Conservation (phyloP, 805 yeast genomes). For the Teunomyces kruisii region DNA sequence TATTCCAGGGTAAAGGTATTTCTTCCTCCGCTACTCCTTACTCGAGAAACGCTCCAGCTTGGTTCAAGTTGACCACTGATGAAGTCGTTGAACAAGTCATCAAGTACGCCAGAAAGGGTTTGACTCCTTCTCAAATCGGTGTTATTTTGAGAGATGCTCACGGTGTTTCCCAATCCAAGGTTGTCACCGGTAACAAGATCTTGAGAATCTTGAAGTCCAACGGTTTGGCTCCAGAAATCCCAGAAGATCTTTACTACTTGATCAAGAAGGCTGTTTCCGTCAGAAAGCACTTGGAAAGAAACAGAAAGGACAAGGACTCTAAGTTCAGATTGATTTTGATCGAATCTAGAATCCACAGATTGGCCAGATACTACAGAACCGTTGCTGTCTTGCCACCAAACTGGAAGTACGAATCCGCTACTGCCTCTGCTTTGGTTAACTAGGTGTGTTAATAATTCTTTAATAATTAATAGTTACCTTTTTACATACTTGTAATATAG, state of each 20-base stretch:
- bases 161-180: constrained; percentile 97
- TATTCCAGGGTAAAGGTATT: constrained; percentile 92
- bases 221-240: constrained; percentile 99
- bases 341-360: constrained; percentile 99
- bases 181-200: constrained; percentile 98
- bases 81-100: constrained; percentile 95
- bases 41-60: constrained; percentile 97
- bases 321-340: constrained; percentile 99
- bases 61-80: constrained; percentile 97
- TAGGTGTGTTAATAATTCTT: constrained; percentile 43
- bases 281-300: constrained; percentile 99
- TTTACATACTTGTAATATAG: constrained; percentile 5
- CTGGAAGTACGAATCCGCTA: constrained; percentile 99
- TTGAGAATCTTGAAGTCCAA: constrained; percentile 98
- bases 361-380: constrained; percentile 99
- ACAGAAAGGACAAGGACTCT: constrained; percentile 99
- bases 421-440: constrained; percentile 99
- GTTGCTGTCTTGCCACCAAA: constrained; percentile 98
- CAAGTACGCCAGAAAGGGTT: constrained; percentile 99
- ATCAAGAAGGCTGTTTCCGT: constrained; percentile 99
- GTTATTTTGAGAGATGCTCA: constrained; percentile 99
- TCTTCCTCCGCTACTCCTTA: constrained; percentile 98
- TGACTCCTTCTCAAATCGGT: constrained; percentile 99
- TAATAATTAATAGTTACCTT: constrained; percentile 4
- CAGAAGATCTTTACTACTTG: constrained; percentile 99